These are phyloP conservation scores for Brassica nigra DNA, from an alignment of 345 rosid species.

Conservation along the genomic window DNA sequence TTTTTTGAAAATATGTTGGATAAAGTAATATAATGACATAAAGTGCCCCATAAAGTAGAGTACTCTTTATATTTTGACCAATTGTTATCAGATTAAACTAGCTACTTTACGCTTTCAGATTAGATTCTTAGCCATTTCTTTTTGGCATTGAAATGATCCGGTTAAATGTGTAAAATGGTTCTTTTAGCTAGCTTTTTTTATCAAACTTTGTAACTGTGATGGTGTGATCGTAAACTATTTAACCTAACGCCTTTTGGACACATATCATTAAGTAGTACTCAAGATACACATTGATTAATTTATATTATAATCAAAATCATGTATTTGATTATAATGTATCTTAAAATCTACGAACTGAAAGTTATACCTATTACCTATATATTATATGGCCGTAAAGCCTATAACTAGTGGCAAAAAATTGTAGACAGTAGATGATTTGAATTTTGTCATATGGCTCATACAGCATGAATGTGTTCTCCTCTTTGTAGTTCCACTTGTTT, in stretches of 20 bases:
- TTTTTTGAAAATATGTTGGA: not conserved
- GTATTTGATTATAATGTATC: not conserved
- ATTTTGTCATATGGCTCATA: conserved; percentile 6
- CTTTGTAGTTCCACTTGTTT: conserved; percentile 4
- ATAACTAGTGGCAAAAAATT: not conserved
- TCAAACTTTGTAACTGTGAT: not conserved
- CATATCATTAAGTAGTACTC: not conserved
- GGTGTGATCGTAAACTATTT: not conserved
- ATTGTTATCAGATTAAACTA: conserved; percentile 7
- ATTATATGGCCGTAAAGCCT: not conserved
- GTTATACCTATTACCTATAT: not conserved
- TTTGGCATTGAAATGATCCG: not conserved
- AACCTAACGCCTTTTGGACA: not conserved
- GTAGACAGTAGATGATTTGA: not conserved
- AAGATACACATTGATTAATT: not conserved
- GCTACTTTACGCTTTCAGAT: conserved; percentile 6
- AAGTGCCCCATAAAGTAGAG: not conserved
- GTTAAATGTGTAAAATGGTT: conserved; percentile 10
- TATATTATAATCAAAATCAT: not conserved
- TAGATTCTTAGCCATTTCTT: conserved; percentile 16
- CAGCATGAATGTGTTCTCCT: not conserved
- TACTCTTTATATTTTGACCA: conserved; percentile 18
- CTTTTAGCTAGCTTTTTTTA: not conserved
- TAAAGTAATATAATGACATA: conserved; percentile 16
- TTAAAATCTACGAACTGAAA: not conserved